Base-by-base conservation (phyloP, 352 stramenopile genomes). In the Pythium brachiatum region DNA sequence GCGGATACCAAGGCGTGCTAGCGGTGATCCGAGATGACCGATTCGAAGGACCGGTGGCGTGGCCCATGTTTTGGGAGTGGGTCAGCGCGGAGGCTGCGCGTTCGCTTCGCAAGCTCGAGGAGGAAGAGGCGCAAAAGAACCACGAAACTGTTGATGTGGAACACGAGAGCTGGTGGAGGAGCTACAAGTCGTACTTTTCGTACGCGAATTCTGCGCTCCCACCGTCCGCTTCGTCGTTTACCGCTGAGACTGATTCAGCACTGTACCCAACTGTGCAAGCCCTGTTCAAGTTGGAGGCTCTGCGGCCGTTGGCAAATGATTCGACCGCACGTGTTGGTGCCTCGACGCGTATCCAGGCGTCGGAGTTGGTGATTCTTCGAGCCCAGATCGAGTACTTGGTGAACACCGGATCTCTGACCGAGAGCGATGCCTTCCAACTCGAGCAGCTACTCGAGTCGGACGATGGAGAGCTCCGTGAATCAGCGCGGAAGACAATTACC, bases 21-120 rank as follows among this genome's bases (percentile, higher is more conserved):
- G 64, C 69, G 4, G 77, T 89, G 29, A 72, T 92, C 29, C 60
- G 83, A 64, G 74, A 82, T n/a, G 75, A 86, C 21, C 36, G 58
- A 0, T 90, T 89, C 64, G 65, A 88, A 55, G 83, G 79, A 0
- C 80, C 80, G 0, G 79, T 94, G 32, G 80, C 80, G n/a, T 95
- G 87, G 87, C 51, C 75, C 0, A 89, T 91, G 78, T 95, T 93
- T 60, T 95, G 85, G 85, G 79, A 90, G 55, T 95, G 83, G 83
- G 87, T 95, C 26, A 95, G 87, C 54, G 79, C 78, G 0, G 83
- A 94, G 68, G 87, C 87, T 7, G 81, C 86, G 39, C 64, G 68
- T 9, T 85, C 86, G 18, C 73, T 95, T 27, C 75, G 74, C 18
- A 69, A 81, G 25, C 68, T 95, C 13, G 80, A 95, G 53, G 64